These are phyloP conservation scores for Spiromastix sp. DNA, from an alignment of 2,329 filamentous ascomycete genomes.

Conservation along the genomic window DNA sequence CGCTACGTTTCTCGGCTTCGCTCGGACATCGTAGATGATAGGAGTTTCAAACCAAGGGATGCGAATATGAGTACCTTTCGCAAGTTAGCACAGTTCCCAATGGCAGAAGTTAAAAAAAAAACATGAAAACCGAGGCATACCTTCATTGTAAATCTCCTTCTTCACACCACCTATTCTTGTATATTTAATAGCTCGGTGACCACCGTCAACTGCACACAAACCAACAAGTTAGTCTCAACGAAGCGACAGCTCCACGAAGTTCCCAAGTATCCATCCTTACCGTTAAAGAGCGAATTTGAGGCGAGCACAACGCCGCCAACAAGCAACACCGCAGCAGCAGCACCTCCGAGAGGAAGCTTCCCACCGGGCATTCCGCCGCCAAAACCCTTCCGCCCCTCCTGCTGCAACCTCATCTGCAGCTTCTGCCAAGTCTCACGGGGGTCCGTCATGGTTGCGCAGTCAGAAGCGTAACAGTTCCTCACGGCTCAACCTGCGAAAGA, in stretches of 20 bases:
- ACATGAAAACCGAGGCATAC: constrained; percentile 40
- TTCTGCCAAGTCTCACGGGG: constrained; percentile 57
- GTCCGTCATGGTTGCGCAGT: too few species aligned
- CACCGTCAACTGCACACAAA: constrained; percentile 66
- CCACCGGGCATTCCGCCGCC: constrained; percentile 45
- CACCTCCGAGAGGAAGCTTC: constrained; percentile 43
- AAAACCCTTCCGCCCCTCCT: constrained; percentile 40
- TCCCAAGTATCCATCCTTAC: too few species aligned
- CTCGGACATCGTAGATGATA: constrained; percentile 93
- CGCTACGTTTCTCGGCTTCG: constrained; percentile 91
- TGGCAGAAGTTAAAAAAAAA: too few species aligned
- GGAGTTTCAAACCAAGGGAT: constrained; percentile 98
- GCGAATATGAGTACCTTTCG: constrained; percentile 74
- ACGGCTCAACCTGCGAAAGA: too few species aligned
- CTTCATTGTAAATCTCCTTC: constrained; percentile 94
- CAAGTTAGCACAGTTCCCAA: too few species aligned
- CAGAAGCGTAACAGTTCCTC: too few species aligned
- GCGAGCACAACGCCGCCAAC: constrained; percentile 28
- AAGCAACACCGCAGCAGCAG: constrained; percentile 45
- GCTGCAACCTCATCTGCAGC: constrained; percentile 52
- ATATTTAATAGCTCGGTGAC: constrained; percentile 98
- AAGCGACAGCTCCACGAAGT: too few species aligned
- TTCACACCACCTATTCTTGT: constrained; percentile 82
- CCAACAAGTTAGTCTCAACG: too few species aligned
- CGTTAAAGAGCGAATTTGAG: constrained; percentile 58